Base-by-base conservation (phyloP, 2,329 filamentous ascomycete genomes). In the Dryadomyces quercus-mongolicae region DNA sequence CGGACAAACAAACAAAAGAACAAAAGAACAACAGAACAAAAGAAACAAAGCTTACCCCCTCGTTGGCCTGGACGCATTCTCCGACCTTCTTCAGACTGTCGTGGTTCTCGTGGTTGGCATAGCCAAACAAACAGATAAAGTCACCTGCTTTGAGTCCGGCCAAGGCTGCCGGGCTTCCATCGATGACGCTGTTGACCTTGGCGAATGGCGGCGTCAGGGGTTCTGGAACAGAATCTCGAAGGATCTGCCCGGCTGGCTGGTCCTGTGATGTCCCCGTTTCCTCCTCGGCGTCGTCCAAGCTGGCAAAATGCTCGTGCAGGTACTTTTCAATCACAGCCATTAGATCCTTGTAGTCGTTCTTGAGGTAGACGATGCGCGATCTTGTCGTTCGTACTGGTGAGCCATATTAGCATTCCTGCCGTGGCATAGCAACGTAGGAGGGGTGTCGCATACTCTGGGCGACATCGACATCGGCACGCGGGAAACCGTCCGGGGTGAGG, bases 261-360 rank as follows among this genome's bases (percentile, higher is more conserved):
- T 57, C 49, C 12, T 66, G 55, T 38, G 58, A 53, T 57, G 59
- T 36, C 65, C 49, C 59, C n/a, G 63, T 53, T 51, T 62, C 65
- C 49, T 72, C 68, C 53, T 76, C 71, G 25, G 73, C 70, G 57
- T 81, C 74, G 58, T 78, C 76, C 46, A 87, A 67, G 57, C 72
- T 81, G n/a, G 89, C 90, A 67, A 97, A 95, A 65, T 93, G 86
- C 60, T 86, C 84, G 65, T 97, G 89, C n/a, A 98, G 77, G 49
- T 84, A 83, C 63, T 84, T 84, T 68, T 97, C 93, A 61, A 97
- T 85, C 56, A 78, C 74, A 55, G 71, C 71, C 90, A 97, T 96
- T 46, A 96, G 71, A 43, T 84, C 82, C 66, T 94, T 96, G 72
- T 95, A 92, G 69, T 98, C 93, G 65, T 96, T 97, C 60, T 87